Evolutionary conservation across 1,284 basidiomycete species (phyloP).

Genomic region (Boletus semigastroideus): DNA sequence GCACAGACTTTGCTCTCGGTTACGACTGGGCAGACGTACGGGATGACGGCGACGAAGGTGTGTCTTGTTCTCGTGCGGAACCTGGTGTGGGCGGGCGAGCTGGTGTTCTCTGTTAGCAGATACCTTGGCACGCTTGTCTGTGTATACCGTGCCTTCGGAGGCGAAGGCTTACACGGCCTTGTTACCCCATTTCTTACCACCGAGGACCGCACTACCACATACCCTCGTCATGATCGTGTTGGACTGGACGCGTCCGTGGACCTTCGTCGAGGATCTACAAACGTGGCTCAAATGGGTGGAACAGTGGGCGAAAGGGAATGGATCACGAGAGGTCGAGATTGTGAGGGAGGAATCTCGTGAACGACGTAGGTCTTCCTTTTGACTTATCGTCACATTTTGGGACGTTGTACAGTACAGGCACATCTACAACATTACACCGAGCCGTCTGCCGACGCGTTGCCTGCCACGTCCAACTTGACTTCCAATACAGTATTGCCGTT

Average conservation of each 20-base stretch:
- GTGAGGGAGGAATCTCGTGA: constrained; percentile 79
- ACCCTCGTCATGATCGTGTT: constrained; percentile 84
- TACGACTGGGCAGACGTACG: constrained; percentile 86
- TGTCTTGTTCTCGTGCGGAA: constrained; percentile 22
- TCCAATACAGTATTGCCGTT: constrained; percentile 70
- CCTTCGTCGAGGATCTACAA: constrained; percentile 85
- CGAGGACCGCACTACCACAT: constrained; percentile 67
- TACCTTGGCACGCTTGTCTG: constrained; percentile 80
- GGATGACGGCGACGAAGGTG: constrained; percentile 89
- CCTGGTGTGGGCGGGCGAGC: background rate
- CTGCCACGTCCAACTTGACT: constrained; percentile 55
- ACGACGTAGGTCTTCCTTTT: constrained; percentile 58
- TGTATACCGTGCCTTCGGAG: constrained; percentile 87
- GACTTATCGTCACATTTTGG: background rate
- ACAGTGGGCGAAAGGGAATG: constrained; percentile 71
- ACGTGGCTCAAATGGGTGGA: constrained; percentile 88
- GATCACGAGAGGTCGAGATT: constrained; percentile 64
- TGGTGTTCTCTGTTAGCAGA: constrained; percentile 46
- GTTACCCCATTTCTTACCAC: constrained; percentile 83
- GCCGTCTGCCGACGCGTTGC: constrained; percentile 64
- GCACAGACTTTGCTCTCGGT: constrained; percentile 76
- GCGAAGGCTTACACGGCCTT: constrained; percentile 71
- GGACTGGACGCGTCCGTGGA: constrained; percentile 96
- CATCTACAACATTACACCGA: constrained; percentile 89
- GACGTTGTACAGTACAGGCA: constrained; percentile 66